Conservation (phyloP, 2,329 filamentous ascomycete genomes). For the Cyphellophora europaea region DNA sequence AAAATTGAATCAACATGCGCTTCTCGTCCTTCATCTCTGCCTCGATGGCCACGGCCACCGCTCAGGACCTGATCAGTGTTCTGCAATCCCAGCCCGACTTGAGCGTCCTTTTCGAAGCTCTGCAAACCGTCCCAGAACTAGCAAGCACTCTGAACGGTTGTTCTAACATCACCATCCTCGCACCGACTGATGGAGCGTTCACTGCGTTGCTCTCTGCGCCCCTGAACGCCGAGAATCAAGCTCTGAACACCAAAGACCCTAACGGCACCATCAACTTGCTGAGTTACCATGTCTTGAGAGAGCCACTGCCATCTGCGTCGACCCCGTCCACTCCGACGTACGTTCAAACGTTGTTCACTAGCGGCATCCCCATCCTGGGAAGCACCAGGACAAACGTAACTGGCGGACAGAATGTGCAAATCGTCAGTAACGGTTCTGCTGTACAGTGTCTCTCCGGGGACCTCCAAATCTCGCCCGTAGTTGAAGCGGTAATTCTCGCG, state of each 20-base stretch:
- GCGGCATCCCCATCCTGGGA: not conserved
- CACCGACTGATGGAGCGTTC: conserved; percentile 46
- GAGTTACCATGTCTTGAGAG: conserved; percentile 48
- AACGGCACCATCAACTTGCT: conserved; percentile 36
- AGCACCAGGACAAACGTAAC: conserved; percentile 39
- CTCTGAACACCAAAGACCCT: conserved; percentile 9
- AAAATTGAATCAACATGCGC: no score
- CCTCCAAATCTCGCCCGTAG: conserved; percentile 39
- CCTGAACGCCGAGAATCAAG: conserved; percentile 18
- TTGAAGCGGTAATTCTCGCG: conserved; percentile 19
- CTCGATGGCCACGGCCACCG: no score
- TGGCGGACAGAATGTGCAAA: conserved; percentile 48
- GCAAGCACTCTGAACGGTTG: not conserved
- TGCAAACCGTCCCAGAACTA: not conserved
- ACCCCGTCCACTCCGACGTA: conserved; percentile 37
- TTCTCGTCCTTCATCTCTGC: no score
- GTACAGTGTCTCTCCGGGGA: conserved; percentile 46
- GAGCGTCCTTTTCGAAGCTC: not conserved
- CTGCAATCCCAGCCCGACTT: not conserved
- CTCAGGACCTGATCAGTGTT: not conserved
- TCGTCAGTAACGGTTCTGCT: conserved; percentile 27
- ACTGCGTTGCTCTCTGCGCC: conserved; percentile 26
- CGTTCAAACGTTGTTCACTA: conserved; percentile 39
- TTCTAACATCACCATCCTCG: conserved; percentile 49
- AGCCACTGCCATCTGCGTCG: not conserved